phyloP scores from a whole-genome alignment of 768 basidiomycete species.

The Mycena metata region DNA sequence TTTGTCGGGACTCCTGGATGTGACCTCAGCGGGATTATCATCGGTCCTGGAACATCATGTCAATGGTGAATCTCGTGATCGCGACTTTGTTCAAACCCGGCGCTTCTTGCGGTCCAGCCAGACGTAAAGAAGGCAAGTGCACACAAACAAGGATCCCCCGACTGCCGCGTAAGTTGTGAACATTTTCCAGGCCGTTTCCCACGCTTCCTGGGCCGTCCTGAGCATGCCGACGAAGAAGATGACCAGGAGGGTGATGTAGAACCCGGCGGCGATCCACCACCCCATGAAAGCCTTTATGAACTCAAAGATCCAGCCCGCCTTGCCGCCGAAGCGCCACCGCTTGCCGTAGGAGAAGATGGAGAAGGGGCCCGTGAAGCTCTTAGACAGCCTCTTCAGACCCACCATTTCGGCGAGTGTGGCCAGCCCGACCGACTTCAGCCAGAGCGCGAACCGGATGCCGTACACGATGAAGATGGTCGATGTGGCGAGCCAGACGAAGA shows the following conservation, averaged over 20 bases:
- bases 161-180: conserved; percentile 21
- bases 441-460: conserved; percentile 25
- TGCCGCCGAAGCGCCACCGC: conserved; percentile 27
- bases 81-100: conserved; percentile 20
- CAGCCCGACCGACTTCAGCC: conserved; percentile 21
- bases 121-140: conserved; percentile 17
- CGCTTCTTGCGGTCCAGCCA: conserved; percentile 24
- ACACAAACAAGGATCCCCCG: conserved; percentile 22
- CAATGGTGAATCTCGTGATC: conserved; percentile 1
- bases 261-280: conserved; percentile 57
- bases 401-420: conserved; percentile 22
- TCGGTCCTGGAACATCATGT: not conserved
- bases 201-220: conserved; percentile 21
- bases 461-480: conserved; percentile 26
- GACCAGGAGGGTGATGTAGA: conserved; percentile 45
- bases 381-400: conserved; percentile 21
- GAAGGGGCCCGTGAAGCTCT: conserved; percentile 26
- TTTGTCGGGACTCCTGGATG: no score
- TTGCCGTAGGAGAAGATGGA: conserved; percentile 28
- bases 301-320: conserved; percentile 37
- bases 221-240: conserved; percentile 36
- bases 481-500: conserved; percentile 28
- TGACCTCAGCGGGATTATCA: no score
- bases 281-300: conserved; percentile 50
- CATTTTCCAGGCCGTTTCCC: conserved; percentile 29